These are phyloP conservation scores for Boletus pseudo-olivaceus DNA, from an alignment of 768 basidiomycete species.

Conservation along the genomic window DNA sequence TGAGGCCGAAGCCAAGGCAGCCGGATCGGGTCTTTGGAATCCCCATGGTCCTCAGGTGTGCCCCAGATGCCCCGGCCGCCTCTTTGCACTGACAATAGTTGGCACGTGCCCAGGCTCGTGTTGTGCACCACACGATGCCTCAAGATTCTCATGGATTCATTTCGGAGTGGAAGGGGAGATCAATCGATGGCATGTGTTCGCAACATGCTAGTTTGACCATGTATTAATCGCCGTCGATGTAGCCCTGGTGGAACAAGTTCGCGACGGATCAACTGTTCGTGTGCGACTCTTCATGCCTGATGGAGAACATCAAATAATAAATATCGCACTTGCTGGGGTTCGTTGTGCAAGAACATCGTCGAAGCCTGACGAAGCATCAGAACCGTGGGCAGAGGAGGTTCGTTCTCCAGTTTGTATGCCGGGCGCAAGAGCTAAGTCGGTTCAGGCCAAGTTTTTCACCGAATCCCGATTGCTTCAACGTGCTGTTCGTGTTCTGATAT, in stretches of 20 bases:
- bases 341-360: conserved; percentile 67
- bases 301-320: conserved; percentile 86
- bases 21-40: conserved; percentile 85
- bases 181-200: conserved; percentile 66
- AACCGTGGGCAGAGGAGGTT: conserved; percentile 89
- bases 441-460: conserved; percentile 88
- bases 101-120: conserved; percentile 49
- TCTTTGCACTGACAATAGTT: background rate
- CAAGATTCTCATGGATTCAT: conserved; percentile 86
- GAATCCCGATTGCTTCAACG: conserved; percentile 85
- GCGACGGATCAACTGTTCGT: conserved; percentile 88
- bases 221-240: conserved; percentile 6
- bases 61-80: background rate
- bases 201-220: background rate
- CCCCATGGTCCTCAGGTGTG: conserved; percentile 69
- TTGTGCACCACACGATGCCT: conserved; percentile 85
- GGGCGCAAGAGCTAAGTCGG: conserved; percentile 1
- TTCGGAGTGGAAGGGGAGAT: conserved; percentile 86
- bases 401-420: conserved; percentile 18
- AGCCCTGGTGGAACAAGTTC: conserved; percentile 93
- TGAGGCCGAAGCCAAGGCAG: conserved; percentile 70
- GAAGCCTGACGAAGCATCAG: conserved; percentile 73
- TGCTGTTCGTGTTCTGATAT: conserved; percentile 67
- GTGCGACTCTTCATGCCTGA: conserved; percentile 85
- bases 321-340: conserved; percentile 80